Base-by-base conservation (phyloP, 1,284 basidiomycete species). In the Fomitopsis schrenkii region DNA sequence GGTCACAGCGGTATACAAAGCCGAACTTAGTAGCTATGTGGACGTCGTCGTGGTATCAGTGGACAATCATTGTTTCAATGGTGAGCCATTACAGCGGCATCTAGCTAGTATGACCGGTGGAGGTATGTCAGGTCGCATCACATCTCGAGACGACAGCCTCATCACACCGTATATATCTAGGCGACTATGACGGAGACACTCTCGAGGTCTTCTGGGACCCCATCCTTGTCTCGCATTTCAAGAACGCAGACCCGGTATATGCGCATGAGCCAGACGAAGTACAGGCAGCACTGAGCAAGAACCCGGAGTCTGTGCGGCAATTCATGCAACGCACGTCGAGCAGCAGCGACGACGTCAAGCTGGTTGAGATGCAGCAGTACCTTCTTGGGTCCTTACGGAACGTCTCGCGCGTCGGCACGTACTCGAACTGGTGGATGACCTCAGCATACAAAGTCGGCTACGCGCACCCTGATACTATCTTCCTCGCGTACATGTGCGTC, bases 401-500 rank as follows among this genome's bases (percentile, higher is more conserved):
- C 57, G 66, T 74, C 2, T 75, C 77, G 0, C 63, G 80, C 0
- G 83, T 86, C 2, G 85, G 86, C 2, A 77, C 71, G 53, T 88
- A 87, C 67, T 85, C 83, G 1, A 79, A 72, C 2, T 81, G 81
- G 72, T 86, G 88, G 70, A 80, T 86, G 52, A 77, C 78, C 50
- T 75, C 83, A 1, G 77, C 79, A 6, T 87, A 86, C 62, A 69
- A 65, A 1, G 61, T 76, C 1, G 87, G 87, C 0, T 87, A 87
- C 62, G 44, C 40, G 0, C 74, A 84, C 65, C 64, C 67, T 0
- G 74, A 80, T 14, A 85, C 86, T 0, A 77, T 82, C 9, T 75
- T 79, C 3, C 74, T 88, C 3, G 86, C 84, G 0, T 83, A 86
- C 64, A 84, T 86, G 86, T 87, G 62, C 65, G 83, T 75, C 30